phyloP scores from a whole-genome alignment of 2,329 filamentous ascomycete species.

The Coniochaeta ligniaria region DNA sequence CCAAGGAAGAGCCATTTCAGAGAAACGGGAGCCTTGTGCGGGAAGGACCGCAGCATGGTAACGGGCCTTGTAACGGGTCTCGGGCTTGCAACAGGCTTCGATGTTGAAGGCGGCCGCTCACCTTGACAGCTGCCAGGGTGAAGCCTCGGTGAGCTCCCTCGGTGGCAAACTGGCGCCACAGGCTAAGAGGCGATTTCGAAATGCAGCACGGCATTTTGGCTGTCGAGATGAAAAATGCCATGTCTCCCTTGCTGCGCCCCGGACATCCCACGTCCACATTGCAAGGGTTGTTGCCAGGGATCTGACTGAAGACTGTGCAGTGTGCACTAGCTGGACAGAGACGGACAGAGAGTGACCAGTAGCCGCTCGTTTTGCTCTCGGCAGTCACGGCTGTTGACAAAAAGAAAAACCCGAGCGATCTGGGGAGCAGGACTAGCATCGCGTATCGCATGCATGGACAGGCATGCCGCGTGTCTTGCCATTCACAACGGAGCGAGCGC shows the following conservation, averaged over 20 bases:
- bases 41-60: neutral
- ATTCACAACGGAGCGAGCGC: neutral
- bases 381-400: neutral
- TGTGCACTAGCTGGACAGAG: neutral
- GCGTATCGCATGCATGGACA: neutral
- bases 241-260: neutral
- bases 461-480: neutral
- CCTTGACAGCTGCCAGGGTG: slow-evolving; percentile 1
- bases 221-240: neutral
- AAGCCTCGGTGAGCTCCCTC: neutral
- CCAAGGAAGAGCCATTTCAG: neutral
- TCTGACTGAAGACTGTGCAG: neutral
- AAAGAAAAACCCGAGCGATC: neutral
- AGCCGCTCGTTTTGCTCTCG: neutral
- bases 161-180: neutral
- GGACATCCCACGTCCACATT: neutral
- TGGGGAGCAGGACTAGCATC: neutral
- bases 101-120: neutral
- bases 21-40: neutral
- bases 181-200: neutral
- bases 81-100: neutral
- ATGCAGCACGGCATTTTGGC: neutral
- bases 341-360: neutral
- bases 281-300: neutral
- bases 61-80: neutral